These are phyloP conservation scores for Suillus bovinus DNA, from an alignment of 768 basidiomycete species.

Conservation along the genomic window DNA sequence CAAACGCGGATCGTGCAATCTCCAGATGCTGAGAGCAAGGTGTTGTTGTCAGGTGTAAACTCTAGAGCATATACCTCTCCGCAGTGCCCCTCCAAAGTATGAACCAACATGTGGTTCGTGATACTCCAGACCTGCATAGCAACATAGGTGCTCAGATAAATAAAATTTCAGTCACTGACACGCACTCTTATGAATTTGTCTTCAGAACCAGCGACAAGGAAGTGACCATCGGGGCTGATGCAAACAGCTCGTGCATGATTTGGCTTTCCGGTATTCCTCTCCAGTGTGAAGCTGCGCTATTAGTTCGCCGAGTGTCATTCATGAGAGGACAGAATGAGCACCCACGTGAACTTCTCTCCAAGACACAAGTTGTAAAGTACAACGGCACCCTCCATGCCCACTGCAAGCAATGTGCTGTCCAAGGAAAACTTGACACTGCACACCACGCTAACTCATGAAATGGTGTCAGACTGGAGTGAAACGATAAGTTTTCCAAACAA, in stretches of 20 bases:
- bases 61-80: conserved; percentile 95
- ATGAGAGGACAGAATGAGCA: background rate
- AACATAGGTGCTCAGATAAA: conserved; percentile 14
- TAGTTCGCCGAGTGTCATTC: background rate
- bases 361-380: conserved; percentile 28
- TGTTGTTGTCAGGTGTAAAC: conserved; percentile 82
- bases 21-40: conserved; percentile 89
- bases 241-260: conserved; percentile 60
- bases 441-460: conserved; percentile 52
- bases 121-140: conserved; percentile 86
- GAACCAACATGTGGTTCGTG: conserved; percentile 64
- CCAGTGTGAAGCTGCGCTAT: background rate
- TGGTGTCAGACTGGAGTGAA: background rate
- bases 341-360: conserved; percentile 31
- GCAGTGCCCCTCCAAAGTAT: conserved; percentile 84
- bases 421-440: conserved; percentile 95
- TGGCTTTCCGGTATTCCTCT: background rate
- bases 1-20: conserved; percentile 72
- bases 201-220: conserved; percentile 81
- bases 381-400: conserved; percentile 45
- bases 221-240: conserved; percentile 73
- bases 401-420: conserved; percentile 90
- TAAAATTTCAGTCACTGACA: background rate
- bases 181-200: conserved; percentile 88
- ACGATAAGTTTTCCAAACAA: conserved; percentile 2